Percentiles rank a stretch among this genome's conserved stretches.
Evolutionary conservation across 768 basidiomycete species (phyloP).

Genomic region (Leccinellum luteum): DNA sequence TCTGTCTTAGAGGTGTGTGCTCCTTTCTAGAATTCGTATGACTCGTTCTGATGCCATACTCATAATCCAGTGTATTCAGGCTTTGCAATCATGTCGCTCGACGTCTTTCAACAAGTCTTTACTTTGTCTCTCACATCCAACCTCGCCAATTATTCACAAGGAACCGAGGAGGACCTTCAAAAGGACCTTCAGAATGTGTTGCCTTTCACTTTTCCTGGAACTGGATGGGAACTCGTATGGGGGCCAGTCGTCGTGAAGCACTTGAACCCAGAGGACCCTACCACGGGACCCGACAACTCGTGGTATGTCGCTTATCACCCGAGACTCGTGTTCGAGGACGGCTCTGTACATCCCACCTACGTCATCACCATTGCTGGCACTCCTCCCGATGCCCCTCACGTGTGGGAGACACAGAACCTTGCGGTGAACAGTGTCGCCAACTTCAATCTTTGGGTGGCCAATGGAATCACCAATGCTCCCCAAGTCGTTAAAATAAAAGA

Average conservation of each 20-base stretch:
- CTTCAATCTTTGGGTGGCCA: slow-evolving; percentile 5
- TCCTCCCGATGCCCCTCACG: neutral
- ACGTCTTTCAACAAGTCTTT: neutral
- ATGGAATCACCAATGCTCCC: neutral
- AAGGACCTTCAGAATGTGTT: neutral
- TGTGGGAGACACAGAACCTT: slow-evolving; percentile 4
- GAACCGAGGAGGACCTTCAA: neutral
- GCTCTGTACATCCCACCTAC: slow-evolving; percentile 2
- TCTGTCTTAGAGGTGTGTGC: neutral
- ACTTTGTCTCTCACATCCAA: neutral
- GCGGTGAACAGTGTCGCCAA: slow-evolving; percentile 1
- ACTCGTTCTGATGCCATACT: neutral
- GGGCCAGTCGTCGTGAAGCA: slow-evolving; percentile 12
- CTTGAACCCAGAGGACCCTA: neutral
- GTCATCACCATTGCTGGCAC: slow-evolving; percentile 13
- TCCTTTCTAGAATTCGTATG: neutral
- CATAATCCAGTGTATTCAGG: neutral
- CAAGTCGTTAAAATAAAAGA: neutral
- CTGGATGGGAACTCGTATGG: slow-evolving; percentile 9
- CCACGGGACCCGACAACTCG: slow-evolving; percentile 9
- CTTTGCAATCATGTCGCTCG: neutral
- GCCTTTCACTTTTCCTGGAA: neutral
- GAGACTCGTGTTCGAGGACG: neutral
- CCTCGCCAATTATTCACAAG: neutral
- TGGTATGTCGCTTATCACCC: slow-evolving; percentile 13